phyloP scores from a whole-genome alignment of 2,329 filamentous ascomycete species.

The Cladophialophora carrionii region DNA sequence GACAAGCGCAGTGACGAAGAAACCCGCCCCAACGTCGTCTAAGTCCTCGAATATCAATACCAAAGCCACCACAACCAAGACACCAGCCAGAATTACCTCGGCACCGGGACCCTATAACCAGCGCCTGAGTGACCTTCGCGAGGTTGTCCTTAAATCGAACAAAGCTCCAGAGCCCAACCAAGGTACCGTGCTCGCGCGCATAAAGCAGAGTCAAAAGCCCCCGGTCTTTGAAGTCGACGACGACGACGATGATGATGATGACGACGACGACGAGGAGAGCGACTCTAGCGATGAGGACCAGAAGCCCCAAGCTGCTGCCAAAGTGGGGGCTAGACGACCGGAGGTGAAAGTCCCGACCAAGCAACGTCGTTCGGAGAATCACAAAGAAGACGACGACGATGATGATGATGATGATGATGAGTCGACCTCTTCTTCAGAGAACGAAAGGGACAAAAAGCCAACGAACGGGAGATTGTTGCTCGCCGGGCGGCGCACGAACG shows the following conservation, averaged over 20 bases:
- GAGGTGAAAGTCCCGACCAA: not conserved
- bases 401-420: not conserved
- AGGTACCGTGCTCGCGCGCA: conserved; percentile 11
- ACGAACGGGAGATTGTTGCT: not conserved
- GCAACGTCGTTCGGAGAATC: not conserved
- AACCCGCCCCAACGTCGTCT: conserved; percentile 8
- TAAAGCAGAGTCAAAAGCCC: conserved; percentile 10
- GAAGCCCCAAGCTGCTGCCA: conserved; percentile 3
- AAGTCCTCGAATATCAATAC: not conserved
- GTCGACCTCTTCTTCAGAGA: not conserved
- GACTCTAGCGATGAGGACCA: conserved; percentile 18
- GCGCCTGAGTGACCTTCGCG: conserved; percentile 17
- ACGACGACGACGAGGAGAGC: conserved; percentile 19
- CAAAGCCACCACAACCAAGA: conserved; percentile 4
- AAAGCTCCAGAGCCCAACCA: conserved; percentile 3
- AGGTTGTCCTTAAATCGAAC: conserved; percentile 14
- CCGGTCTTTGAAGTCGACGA: conserved; percentile 14
- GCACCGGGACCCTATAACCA: conserved; percentile 11
- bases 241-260: conserved; percentile 21
- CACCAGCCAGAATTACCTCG: conserved; percentile 7
- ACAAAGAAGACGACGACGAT: conserved; percentile 1
- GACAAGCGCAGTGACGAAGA: conserved; percentile 3
- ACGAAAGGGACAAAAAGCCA: not conserved
- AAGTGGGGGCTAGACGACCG: not conserved
- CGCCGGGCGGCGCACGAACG: not conserved